Conservation (phyloP, 2,329 filamentous ascomycete species). For the Madurella fahalii region DNA sequence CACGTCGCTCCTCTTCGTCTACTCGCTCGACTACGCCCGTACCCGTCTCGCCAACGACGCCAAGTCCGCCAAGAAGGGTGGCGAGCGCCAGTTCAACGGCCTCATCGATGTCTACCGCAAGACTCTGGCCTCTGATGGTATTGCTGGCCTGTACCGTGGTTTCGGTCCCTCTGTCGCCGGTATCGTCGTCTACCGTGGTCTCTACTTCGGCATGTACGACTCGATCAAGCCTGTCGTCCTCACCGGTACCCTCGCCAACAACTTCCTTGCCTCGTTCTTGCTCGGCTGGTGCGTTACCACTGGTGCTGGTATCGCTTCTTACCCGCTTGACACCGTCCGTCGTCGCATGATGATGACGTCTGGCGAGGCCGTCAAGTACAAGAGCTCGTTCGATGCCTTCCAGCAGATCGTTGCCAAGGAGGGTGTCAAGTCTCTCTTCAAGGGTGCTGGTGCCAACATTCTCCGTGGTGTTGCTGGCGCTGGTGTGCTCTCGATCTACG, state of each 20-base stretch:
- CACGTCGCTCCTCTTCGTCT: conserved; percentile 99
- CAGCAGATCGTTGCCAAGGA: conserved; percentile 96
- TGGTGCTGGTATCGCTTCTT: conserved; percentile 99
- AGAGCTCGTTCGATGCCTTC: conserved; percentile 89
- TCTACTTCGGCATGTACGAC: conserved; percentile 99
- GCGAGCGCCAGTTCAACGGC: conserved; percentile 99
- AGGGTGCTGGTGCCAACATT: conserved; percentile 99
- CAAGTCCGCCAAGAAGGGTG: conserved; percentile 95
- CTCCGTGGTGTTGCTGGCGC: conserved; percentile 99
- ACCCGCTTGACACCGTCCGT: conserved; percentile 99
- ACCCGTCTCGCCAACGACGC: conserved; percentile 99
- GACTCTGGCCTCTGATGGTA: conserved; percentile 97
- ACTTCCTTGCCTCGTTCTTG: conserved; percentile 98
- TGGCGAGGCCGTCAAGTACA: conserved; percentile 99
- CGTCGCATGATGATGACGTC: conserved; percentile 99
- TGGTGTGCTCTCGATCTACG: conserved; percentile 99
- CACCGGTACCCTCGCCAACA: conserved; percentile 84
- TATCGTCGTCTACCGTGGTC: conserved; percentile 99
- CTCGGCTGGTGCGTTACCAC: conserved; percentile 99
- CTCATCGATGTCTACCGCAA: conserved; percentile 99
- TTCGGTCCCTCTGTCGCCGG: conserved; percentile 99
- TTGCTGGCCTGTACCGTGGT: conserved; percentile 99
- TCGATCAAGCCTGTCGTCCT: conserved; percentile 99
- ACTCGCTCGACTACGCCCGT: conserved; percentile 99
- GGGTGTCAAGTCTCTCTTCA: conserved; percentile 99